Base-by-base conservation (phyloP, 2,329 filamentous ascomycete species). In the Rosellinia necatrix region DNA sequence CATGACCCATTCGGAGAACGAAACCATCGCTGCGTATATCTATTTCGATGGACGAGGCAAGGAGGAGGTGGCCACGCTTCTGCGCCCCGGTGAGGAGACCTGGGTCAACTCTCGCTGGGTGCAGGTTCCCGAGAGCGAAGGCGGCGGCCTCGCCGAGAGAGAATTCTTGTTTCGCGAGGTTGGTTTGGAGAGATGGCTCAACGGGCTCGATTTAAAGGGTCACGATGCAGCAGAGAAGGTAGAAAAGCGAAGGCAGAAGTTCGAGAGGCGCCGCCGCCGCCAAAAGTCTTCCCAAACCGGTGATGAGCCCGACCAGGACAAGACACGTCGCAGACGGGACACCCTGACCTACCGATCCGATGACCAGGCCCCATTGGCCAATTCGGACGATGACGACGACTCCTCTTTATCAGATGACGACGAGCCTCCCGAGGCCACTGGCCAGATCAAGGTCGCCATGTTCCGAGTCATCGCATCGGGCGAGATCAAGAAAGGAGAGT, bases 71-170 rank as follows among this genome's bases (percentile, higher is more conserved):
- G 94, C 94, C 49, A 99, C 94, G 10, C 78, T 99, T 54, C 79
- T 99, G 49, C 83, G 94, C 52, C 89, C 92, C 10, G 93, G 94
- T 21, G 94, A 97, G 71, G 94, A 99, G 76, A 99, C 94, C 2
- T 99, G 94, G 94, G 96, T 99, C 21, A 99, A 97, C 70, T 97
- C 92, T 53, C 83, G 94, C 66, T 99, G 94, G 94, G 94, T 99
- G 46, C 93, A 96, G 70, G 86, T 99, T 6, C 91, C 93, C 2
- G 88, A 92, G 24, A 85, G 88, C 21, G 93, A 97, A 74, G 93
- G 93, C 27, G 94, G 94, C 46, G 94, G 94, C 37, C 83, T 99
- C 41, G 94, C 94, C 25, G 94, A 99, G 78, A 86, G 94, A 62
- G 94, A 99, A 71, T 99, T 99, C 66, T 78, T 99, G 62, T 99